Evolutionary conservation across 441 rosid genomes (phyloP).

Genomic region (Lepidium campestre): DNA sequence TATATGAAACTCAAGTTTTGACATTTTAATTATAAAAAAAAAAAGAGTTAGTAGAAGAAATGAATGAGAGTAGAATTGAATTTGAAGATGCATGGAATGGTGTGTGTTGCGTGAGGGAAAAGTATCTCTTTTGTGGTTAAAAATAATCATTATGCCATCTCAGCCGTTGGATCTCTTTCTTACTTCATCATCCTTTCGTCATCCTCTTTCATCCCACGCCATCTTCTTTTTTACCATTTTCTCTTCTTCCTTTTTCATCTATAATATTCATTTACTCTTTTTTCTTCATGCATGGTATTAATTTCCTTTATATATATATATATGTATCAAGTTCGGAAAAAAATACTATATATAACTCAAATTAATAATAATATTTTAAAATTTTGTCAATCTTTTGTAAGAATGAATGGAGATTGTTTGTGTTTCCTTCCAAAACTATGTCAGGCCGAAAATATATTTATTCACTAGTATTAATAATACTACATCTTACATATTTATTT

Average conservation of each 20-base stretch:
- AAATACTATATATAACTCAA: not conserved
- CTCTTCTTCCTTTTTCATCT: too few relatives aligned
- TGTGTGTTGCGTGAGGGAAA: conserved; percentile 27
- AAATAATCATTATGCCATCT: not conserved
- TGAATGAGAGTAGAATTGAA: conserved; percentile 5
- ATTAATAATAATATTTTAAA: not conserved
- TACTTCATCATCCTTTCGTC: conserved; percentile 3
- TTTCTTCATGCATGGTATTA: not conserved
- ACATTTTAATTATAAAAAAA: too few relatives aligned
- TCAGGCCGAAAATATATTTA: conserved; percentile 1
- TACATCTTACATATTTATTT: not conserved
- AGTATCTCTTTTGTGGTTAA: conserved; percentile 2
- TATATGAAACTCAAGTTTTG: too few relatives aligned
- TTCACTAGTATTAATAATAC: not conserved
- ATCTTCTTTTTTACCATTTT: too few relatives aligned
- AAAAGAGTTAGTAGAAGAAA: too few relatives aligned
- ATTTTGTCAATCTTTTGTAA: not conserved
- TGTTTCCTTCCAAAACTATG: conserved; percentile 19
- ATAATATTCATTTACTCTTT: not conserved
- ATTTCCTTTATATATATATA: not conserved
- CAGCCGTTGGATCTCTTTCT: conserved; percentile 17
- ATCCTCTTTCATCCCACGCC: conserved; percentile 1
- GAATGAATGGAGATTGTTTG: not conserved
- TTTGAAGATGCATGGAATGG: conserved; percentile 30
- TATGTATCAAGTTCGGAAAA: too few relatives aligned